Conservation (phyloP, 768 basidiomycete species). For the Collybia sp. region DNA sequence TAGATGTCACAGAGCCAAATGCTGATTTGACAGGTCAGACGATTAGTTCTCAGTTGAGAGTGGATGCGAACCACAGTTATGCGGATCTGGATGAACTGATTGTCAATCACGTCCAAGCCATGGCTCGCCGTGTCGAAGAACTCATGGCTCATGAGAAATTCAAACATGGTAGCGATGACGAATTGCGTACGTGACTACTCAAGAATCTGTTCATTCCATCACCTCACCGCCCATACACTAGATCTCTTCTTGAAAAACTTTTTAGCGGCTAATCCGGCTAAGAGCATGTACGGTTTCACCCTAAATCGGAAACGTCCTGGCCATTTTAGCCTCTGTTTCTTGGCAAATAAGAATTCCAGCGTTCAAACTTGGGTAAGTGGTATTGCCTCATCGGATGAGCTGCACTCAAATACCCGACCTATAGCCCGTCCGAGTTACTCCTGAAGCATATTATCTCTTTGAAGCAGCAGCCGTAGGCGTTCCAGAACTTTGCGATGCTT, state of each 20-base stretch:
- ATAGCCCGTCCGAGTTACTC: conserved; percentile 85
- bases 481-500: conserved; percentile 92
- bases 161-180: conserved; percentile 82
- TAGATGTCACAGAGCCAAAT: conserved; percentile 82
- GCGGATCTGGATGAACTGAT: conserved; percentile 95
- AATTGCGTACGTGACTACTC: conserved; percentile 68
- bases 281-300: conserved; percentile 94
- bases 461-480: conserved; percentile 90
- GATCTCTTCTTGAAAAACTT: conserved; percentile 87
- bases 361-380: conserved; percentile 88
- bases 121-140: conserved; percentile 90
- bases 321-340: conserved; percentile 90
- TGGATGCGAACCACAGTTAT: conserved; percentile 78
- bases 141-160: conserved; percentile 95
- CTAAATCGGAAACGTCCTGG: conserved; percentile 87
- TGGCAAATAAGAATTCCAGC: conserved; percentile 85
- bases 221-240: conserved; percentile 22
- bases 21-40: conserved; percentile 68
- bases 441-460: conserved; percentile 86
- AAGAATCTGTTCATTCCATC: neutral
- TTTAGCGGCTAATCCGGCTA: conserved; percentile 88
- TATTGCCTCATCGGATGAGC: neutral
- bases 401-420: conserved; percentile 7
- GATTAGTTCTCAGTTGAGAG: conserved; percentile 58
- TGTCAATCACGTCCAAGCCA: conserved; percentile 93